Conservation (phyloP, 2,329 filamentous ascomycete species). For the Xylogone sp. region DNA sequence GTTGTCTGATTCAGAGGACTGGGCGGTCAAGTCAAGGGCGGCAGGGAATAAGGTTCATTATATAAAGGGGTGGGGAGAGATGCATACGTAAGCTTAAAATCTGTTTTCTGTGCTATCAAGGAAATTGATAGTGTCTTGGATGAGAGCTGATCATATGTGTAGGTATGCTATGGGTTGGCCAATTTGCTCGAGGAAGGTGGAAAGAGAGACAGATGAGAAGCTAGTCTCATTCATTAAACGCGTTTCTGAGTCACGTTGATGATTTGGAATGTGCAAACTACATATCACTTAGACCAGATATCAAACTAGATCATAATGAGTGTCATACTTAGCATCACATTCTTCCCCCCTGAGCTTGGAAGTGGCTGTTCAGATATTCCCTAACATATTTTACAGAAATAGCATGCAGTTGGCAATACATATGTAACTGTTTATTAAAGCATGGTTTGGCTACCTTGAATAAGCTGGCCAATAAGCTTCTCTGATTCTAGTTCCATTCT, state of each 20-base stretch:
- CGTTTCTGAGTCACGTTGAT: too few species aligned
- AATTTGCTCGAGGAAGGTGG: not conserved
- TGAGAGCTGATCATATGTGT: not conserved
- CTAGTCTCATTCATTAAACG: too few species aligned
- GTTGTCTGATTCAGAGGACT: not conserved
- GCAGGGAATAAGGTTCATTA: constrained; percentile 1
- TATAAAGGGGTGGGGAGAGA: not conserved
- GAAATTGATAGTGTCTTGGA: not conserved
- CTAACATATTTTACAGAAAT: not conserved
- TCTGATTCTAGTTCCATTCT: not conserved
- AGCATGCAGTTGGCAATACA: too few species aligned
- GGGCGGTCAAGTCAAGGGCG: not conserved
- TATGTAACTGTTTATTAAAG: not conserved
- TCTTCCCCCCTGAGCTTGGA: too few species aligned
- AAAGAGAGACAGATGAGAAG: constrained; percentile 2
- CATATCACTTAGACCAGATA: too few species aligned
- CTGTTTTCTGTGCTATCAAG: constrained; percentile 1
- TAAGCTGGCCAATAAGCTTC: not conserved
- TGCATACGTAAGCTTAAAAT: constrained; percentile 3
- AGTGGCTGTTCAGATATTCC: too few species aligned
- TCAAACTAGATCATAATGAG: too few species aligned
- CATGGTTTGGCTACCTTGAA: not conserved
- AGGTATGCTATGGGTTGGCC: constrained; percentile 1
- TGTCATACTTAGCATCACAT: too few species aligned
- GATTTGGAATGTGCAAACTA: too few species aligned